Base-by-base conservation (phyloP, 345 rosid species). In the Citrus mangshanensis region DNA sequence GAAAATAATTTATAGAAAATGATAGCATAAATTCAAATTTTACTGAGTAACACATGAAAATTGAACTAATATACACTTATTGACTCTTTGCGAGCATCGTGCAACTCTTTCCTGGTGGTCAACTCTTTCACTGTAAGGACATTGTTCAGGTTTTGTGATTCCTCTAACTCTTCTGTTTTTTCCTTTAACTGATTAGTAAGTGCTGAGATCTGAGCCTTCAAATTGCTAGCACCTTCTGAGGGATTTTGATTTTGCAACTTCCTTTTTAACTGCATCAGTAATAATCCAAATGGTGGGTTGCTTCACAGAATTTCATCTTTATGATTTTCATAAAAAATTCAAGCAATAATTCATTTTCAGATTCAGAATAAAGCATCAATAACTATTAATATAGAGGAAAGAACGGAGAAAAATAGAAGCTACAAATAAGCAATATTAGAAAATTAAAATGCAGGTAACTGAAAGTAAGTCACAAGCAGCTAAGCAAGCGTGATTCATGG, bases 81-180 rank as follows among this genome's bases (percentile, higher is more conserved):
- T 0, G 75, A 55, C 77, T 86, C 86, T 76, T 84, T 51, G 21
- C 81, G 80, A 80, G 86, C 89, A 56, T 73, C 84, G 51, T 80
- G 82, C 37, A 84, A 60, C 55, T 87, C 86, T 59, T 74, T 61
- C 40, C 79, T 87, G 59, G 76, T 76, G 16, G 4, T 34, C 21
- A 12, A 28, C 34, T 81, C 80, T 70, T 76, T 75, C 24, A 76
- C n/a, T 0, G 35, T 12, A 2, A 84, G 70, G 73, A 61, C 27
- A 25, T 68, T 49, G 65, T 76, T 68, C 13, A 70, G 28, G 38
- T 64, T 76, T 58, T 86, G 77, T n/a, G 70, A 12, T 22, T 76
- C 14, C 68, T 81, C 65, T 38, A 80, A 16, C 35, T 61, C 71
- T 1, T 78, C 79, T 55, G 75, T 68, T 64, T 61, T 78, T 58